These are phyloP conservation scores for Xylariaceae sp. DNA, from an alignment of 2,329 filamentous ascomycete species.

Conservation along the genomic window DNA sequence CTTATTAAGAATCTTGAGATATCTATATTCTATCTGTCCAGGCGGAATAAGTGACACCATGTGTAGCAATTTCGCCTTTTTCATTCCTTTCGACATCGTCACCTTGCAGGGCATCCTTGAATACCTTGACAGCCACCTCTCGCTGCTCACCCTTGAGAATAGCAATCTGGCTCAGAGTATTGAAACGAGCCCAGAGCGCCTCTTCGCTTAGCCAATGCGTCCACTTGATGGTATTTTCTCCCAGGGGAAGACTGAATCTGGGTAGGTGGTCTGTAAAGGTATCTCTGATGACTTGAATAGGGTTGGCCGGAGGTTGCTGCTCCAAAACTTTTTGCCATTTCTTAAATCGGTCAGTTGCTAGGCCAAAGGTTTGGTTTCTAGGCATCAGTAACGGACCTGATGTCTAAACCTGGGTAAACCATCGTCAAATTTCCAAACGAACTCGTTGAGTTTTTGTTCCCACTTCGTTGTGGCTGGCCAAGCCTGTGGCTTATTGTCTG, in stretches of 20 bases:
- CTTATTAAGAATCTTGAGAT: conserved; percentile 10
- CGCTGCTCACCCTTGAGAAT: conserved; percentile 59
- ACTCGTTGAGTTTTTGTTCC: conserved; percentile 66
- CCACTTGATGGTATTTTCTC: conserved; percentile 62
- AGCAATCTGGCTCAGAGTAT: conserved; percentile 72
- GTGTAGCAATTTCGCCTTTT: conserved; percentile 66
- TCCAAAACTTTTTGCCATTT: conserved; percentile 71
- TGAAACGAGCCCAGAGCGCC: conserved; percentile 66
- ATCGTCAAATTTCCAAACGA: conserved; percentile 62
- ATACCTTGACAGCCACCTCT: conserved; percentile 53
- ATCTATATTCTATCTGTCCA: conserved; percentile 61
- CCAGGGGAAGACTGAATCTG: conserved; percentile 66
- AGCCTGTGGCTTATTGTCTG: conserved; percentile 67
- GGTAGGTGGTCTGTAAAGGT: conserved; percentile 48
- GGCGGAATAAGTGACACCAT: conserved; percentile 67
- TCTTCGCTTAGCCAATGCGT: conserved; percentile 63
- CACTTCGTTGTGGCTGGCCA: conserved; percentile 64
- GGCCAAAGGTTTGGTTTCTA: neutral
- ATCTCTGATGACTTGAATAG: conserved; percentile 56
- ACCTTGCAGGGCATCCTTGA: conserved; percentile 60
- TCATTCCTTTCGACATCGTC: conserved; percentile 64
- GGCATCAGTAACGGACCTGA: conserved; percentile 34
- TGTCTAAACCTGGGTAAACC: conserved; percentile 70
- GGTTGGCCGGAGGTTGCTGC: conserved; percentile 58
- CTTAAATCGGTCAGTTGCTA: conserved; percentile 31